Percentiles rank a stretch among this genome's conserved stretches.
Evolutionary conservation across 768 basidiomycete species (phyloP).

Genomic region (Naganishia vishniacii): DNA sequence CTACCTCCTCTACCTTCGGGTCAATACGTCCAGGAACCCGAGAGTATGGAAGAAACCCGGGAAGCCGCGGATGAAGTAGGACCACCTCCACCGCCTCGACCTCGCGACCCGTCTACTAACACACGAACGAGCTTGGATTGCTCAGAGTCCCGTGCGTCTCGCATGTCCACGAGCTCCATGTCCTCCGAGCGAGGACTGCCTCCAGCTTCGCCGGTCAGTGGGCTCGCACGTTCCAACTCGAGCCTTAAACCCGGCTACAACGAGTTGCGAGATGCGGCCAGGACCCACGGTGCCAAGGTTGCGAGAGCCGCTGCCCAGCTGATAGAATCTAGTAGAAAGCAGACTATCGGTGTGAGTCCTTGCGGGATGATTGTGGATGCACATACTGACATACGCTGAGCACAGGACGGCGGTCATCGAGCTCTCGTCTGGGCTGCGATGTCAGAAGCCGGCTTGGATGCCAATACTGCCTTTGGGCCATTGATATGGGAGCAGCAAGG

Average conservation of each 20-base stretch:
- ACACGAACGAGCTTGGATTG: background rate
- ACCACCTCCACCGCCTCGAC: constrained; percentile 34
- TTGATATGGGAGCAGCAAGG: constrained; percentile 69
- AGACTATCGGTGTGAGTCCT: constrained; percentile 58
- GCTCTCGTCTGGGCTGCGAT: constrained; percentile 71
- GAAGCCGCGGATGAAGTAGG: constrained; percentile 31
- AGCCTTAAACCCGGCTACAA: constrained; percentile 51
- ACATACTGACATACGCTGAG: background rate
- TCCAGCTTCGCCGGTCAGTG: constrained; percentile 17
- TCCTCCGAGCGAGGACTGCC: constrained; percentile 19
- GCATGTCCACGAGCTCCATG: constrained; percentile 17
- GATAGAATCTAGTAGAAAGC: constrained; percentile 69
- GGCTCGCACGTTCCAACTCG: constrained; percentile 4
- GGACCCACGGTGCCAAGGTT: constrained; percentile 68
- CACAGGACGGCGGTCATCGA: constrained; percentile 66
- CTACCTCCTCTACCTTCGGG: constrained; percentile 20
- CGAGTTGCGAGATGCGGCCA: constrained; percentile 66
- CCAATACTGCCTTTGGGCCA: constrained; percentile 57
- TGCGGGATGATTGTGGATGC: background rate
- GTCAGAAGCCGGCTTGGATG: constrained; percentile 54
- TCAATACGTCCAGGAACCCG: constrained; percentile 16
- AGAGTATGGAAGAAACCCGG: constrained; percentile 24
- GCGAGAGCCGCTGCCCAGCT: constrained; percentile 64
- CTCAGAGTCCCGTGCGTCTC: constrained; percentile 24
- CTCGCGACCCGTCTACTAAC: constrained; percentile 21